phyloP scores from a whole-genome alignment of 495 filamentous ascomycete genomes.

The Aspergillus steynii region DNA sequence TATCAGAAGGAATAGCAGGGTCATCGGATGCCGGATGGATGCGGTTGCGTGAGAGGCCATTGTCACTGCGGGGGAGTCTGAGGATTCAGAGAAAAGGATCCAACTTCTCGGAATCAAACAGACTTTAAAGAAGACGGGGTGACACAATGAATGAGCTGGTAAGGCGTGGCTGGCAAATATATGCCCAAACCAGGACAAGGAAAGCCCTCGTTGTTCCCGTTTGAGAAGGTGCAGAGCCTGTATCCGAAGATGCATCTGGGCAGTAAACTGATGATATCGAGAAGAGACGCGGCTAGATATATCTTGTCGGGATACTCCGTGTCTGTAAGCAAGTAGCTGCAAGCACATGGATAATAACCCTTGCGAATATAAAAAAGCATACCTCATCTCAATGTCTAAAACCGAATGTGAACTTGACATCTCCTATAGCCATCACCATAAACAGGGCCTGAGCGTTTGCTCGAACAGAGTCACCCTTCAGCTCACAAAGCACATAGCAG shows the following conservation, averaged over 20 bases:
- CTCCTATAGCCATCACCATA: background rate
- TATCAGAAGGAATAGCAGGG: background rate
- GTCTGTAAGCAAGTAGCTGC: background rate
- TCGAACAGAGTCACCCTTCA: background rate
- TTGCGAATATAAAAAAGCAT: too few species aligned
- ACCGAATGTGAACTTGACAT: background rate
- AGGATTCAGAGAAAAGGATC: background rate
- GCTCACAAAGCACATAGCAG: background rate
- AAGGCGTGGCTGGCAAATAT: background rate
- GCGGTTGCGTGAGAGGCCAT: background rate
- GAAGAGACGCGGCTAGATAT: background rate
- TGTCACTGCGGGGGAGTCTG: background rate
- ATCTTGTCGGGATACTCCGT: background rate
- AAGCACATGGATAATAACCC: too few species aligned
- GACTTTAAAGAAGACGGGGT: background rate
- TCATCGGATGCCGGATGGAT: background rate
- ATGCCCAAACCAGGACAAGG: background rate
- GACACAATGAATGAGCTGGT: background rate
- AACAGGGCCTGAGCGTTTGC: background rate
- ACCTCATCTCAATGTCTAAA: too few species aligned
- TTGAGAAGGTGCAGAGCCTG: background rate
- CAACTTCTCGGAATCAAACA: background rate
- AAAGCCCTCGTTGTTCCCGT: background rate
- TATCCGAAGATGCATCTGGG: background rate
- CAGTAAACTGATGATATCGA: background rate